phyloP scores from a whole-genome alignment of 2,329 filamentous ascomycete genomes.

The Colletotrichum tabaci region DNA sequence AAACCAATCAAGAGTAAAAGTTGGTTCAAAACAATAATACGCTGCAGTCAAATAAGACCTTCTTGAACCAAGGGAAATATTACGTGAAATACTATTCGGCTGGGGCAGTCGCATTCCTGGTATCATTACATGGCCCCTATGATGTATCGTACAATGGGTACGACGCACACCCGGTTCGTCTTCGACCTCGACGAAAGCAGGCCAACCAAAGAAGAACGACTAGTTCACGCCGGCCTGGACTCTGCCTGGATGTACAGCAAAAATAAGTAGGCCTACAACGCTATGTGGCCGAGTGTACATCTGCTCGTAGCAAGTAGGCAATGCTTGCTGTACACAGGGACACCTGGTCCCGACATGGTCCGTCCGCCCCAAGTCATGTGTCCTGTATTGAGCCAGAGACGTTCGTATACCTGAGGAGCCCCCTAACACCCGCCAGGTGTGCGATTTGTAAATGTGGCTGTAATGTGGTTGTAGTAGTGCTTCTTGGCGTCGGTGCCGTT shows the following conservation, averaged over 20 bases:
- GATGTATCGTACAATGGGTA: conserved; percentile 10
- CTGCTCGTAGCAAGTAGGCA: not conserved
- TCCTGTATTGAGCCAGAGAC: not conserved
- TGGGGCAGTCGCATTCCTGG: not conserved
- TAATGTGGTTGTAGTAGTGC: not conserved
- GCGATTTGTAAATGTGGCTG: not conserved
- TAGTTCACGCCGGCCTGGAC: not conserved
- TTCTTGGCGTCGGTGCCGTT: not conserved
- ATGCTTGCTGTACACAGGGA: not conserved
- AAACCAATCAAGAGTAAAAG: not conserved
- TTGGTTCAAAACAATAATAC: conserved; percentile 8
- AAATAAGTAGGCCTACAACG: conserved; percentile 14
- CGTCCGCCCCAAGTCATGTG: no score
- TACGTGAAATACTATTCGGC: not conserved
- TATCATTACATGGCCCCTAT: not conserved
- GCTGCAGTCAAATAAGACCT: not conserved
- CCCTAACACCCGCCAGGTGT: not conserved
- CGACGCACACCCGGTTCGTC: not conserved
- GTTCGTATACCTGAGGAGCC: not conserved
- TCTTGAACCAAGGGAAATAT: not conserved
- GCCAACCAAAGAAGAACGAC: not conserved
- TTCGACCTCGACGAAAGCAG: not conserved
- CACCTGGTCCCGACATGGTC: no score
- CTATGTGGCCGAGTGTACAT: conserved; percentile 14
- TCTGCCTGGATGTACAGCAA: not conserved